Percentiles rank a stretch among this genome's conserved stretches.
Evolutionary conservation across 164 flowering plant species (phyloP).

Genomic region (Tetrastigma voinierianum): DNA sequence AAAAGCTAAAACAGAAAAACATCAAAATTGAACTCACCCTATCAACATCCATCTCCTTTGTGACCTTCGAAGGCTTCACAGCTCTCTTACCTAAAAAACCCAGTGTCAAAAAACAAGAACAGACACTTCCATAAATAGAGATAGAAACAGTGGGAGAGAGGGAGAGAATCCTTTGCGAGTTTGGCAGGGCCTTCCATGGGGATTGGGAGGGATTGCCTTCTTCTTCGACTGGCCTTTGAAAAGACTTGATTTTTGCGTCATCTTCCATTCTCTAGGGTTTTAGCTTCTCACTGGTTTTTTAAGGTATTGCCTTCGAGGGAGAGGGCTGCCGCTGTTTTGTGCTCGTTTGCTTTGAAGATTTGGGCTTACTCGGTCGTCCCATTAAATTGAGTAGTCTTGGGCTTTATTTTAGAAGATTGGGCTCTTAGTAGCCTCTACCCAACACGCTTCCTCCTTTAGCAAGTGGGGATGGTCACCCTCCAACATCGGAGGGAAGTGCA

Average conservation of each 20-base stretch:
- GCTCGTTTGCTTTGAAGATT: no score
- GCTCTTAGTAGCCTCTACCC: no score
- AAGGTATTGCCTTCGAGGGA: no score
- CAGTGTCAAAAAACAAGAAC: background rate
- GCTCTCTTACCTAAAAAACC: slow-evolving; percentile 48
- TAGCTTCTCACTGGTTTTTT: no score
- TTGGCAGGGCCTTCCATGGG: slow-evolving; percentile 60
- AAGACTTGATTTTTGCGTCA: slow-evolving; percentile 73
- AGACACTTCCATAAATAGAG: background rate
- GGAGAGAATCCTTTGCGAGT: slow-evolving; percentile 61
- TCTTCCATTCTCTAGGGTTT: slow-evolving; percentile 17
- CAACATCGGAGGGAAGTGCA: no score
- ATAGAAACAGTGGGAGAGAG: background rate
- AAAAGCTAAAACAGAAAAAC: slow-evolving; percentile 1
- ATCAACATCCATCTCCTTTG: slow-evolving; percentile 58
- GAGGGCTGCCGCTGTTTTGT: no score
- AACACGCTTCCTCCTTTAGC: no score
- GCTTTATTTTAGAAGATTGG: no score
- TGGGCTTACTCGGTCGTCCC: background rate
- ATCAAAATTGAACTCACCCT: slow-evolving; percentile 29
- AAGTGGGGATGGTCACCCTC: no score
- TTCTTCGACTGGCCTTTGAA: slow-evolving; percentile 82
- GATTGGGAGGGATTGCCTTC: slow-evolving; percentile 60
- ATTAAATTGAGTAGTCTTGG: background rate
- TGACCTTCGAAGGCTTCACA: slow-evolving; percentile 59